Base-by-base conservation (phyloP, 306 rosid genomes). In the Herpetospermum pedunculosum region DNA sequence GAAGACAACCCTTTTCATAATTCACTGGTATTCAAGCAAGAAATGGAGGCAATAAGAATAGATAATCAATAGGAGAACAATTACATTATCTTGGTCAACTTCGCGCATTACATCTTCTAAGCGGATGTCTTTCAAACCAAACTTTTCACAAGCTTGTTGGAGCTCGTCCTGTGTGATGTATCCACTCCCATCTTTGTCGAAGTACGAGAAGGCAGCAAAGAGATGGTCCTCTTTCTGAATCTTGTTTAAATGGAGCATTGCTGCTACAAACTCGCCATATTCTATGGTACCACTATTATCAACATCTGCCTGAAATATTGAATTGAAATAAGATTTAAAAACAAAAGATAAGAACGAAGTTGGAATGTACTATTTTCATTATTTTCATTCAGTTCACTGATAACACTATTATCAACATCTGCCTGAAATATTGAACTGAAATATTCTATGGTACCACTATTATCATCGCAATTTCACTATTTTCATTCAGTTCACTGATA, bases 231-330 rank as follows among this genome's bases (percentile, higher is more conserved):
- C 97, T 85, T 83, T 88, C 80, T 91, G 96, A 75, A 94, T 34
- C 84, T 91, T 87, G 89, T 89, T 94, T 78, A 91, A 83, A 77
- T 91, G 92, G 48, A 94, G 89, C 99, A 94, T 94, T 48, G 97
- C 96, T 76, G 99, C 96, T 63, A 94, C 75, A 78, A 91, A 94
- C 78, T 94, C 99, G 23, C 97, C 96, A 14, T 94, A 91, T 82
- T 91, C 99, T 88, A 94, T 89, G 79, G 99, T 88, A 74, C 99
- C 99, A 77, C 97, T 94, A 59, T 91, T 87, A 80, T 94, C 95
- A 43, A 87, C 2, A 70, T 94, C 99, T 41, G 92, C 99, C 99
- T 94, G 88, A 77, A 78, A 75, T 58, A 73, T 63, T 50, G 19
- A 38, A 44, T 37, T 18, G 71, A 48, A 75, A 52, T 37, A 75